phyloP scores from a whole-genome alignment of 768 basidiomycete species.

The Tephrocybe sp. region DNA sequence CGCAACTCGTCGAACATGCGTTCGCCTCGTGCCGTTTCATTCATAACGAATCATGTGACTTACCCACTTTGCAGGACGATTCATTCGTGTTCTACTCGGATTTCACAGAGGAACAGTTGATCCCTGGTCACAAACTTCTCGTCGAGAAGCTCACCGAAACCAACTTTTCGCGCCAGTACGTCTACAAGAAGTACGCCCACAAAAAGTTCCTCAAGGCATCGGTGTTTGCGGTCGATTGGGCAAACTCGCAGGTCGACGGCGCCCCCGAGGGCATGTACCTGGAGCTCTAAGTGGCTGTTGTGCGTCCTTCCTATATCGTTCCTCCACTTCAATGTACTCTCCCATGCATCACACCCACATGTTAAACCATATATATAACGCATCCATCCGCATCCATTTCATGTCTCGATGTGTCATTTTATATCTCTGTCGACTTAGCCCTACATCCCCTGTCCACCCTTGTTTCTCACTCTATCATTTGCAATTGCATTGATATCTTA shows the following conservation, averaged over 20 bases:
- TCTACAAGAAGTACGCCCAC: constrained; percentile 94
- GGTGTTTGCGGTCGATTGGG: constrained; percentile 74
- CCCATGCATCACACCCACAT: constrained; percentile 12
- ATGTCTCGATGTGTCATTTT: constrained; percentile 19
- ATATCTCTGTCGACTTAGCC: constrained; percentile 19
- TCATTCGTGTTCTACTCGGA: constrained; percentile 91
- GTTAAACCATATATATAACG: constrained; percentile 3
- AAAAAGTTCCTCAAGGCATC: constrained; percentile 98
- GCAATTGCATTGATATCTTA: constrained; percentile 20
- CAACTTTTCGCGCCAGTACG: constrained; percentile 80
- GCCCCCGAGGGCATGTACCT: constrained; percentile 47
- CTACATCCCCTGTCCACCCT: constrained; percentile 15
- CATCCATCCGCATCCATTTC: constrained; percentile 13
- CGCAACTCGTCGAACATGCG: constrained; percentile 3
- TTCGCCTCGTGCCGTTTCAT: constrained; percentile 22
- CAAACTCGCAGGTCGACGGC: constrained; percentile 44
- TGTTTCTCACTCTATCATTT: constrained; percentile 9
- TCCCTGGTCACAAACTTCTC: constrained; percentile 77
- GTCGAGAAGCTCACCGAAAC: constrained; percentile 79
- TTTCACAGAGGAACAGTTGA: constrained; percentile 85
- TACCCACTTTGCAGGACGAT: constrained; percentile 60
- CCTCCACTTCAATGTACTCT: constrained; percentile 16
- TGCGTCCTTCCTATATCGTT: constrained; percentile 20
- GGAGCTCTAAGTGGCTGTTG: constrained; percentile 31
- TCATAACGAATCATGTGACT: constrained; percentile 33